phyloP scores from a whole-genome alignment of 2,329 filamentous ascomycete genomes.

The Cercospora nicotianae region DNA sequence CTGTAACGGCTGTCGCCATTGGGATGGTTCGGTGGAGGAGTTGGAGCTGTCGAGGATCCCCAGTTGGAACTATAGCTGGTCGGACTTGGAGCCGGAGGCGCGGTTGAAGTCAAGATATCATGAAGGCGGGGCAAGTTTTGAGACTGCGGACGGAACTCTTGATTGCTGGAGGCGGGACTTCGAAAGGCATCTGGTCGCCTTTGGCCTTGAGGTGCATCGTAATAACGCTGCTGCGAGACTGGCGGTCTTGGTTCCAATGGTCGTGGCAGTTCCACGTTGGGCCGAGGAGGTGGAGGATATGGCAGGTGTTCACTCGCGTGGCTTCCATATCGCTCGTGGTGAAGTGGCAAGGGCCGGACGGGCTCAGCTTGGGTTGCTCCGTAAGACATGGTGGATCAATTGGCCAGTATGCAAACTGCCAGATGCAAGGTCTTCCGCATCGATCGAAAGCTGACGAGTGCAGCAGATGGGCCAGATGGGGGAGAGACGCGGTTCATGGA shows the following conservation, averaged over 20 bases:
- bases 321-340: slow-evolving; percentile 25
- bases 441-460: not conserved
- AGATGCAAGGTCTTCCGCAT: slow-evolving; percentile 11
- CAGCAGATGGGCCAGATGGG: slow-evolving; percentile 2
- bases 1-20: slow-evolving; percentile 25
- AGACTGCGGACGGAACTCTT: slow-evolving; percentile 28
- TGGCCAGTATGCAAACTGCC: not conserved
- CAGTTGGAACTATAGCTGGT: slow-evolving; percentile 21
- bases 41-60: slow-evolving; percentile 17
- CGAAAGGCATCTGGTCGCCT: slow-evolving; percentile 27
- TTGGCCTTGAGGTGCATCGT: slow-evolving; percentile 20
- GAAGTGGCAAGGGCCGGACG: slow-evolving; percentile 14
- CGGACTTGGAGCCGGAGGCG: slow-evolving; percentile 18
- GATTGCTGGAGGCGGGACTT: slow-evolving; percentile 14
- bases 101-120: slow-evolving; percentile 34
- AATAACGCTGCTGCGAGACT: slow-evolving; percentile 22
- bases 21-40: slow-evolving; percentile 19
- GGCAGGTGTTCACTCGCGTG: slow-evolving; percentile 21
- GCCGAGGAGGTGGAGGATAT: slow-evolving; percentile 21
- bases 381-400: slow-evolving; percentile 17
- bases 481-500: slow-evolving; percentile 12
- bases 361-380: slow-evolving; percentile 18
- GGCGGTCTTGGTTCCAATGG: slow-evolving; percentile 33
- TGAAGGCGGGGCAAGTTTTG: slow-evolving; percentile 35
- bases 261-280: slow-evolving; percentile 29